Percentiles rank a stretch among this genome's conserved stretches.
Conservation (phyloP, 1,139 yeast species). For the Yamadazyma diddensiae region DNA sequence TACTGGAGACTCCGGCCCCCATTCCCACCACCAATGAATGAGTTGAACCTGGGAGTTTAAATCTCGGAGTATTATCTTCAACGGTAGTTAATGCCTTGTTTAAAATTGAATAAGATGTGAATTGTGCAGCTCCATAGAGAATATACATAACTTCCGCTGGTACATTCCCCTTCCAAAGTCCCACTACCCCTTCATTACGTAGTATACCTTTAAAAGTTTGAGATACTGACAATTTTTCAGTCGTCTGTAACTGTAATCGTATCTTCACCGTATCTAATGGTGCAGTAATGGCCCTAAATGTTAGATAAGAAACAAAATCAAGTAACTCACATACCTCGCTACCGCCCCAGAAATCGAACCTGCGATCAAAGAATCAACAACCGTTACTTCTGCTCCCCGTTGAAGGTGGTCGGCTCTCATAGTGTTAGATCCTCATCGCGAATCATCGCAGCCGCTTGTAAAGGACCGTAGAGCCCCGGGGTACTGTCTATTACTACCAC, state of each 20-base stretch:
- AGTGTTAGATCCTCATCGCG: no score
- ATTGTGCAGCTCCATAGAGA: constrained; percentile 82
- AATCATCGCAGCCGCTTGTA: background rate
- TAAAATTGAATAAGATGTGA: constrained; percentile 62
- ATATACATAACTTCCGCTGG: constrained; percentile 89
- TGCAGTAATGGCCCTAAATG: constrained; percentile 63
- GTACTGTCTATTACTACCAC: no score
- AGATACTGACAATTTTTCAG: constrained; percentile 13
- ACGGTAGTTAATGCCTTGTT: constrained; percentile 39
- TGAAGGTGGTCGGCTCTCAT: constrained; percentile 52
- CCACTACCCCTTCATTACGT: constrained; percentile 37
- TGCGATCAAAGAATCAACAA: constrained; percentile 50
- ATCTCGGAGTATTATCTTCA: constrained; percentile 20
- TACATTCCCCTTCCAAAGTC: constrained; percentile 92
- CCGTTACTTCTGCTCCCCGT: constrained; percentile 47
- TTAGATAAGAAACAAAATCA: constrained; percentile 5
- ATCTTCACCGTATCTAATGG: constrained; percentile 90
- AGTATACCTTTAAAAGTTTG: constrained; percentile 21
- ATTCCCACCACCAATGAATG: constrained; percentile 70
- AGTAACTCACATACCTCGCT: constrained; percentile 30
- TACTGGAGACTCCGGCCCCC: constrained; percentile 72
- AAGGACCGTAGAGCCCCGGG: no score
- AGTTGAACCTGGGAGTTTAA: constrained; percentile 31
- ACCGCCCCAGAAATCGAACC: constrained; percentile 74
- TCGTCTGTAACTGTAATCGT: constrained; percentile 60